A percentile compares a stretch with the other conserved stretches of the same genome.
These are phyloP conservation scores for Daldinia sp. DNA, from an alignment of 2,329 filamentous ascomycete species.

Conservation along the genomic window DNA sequence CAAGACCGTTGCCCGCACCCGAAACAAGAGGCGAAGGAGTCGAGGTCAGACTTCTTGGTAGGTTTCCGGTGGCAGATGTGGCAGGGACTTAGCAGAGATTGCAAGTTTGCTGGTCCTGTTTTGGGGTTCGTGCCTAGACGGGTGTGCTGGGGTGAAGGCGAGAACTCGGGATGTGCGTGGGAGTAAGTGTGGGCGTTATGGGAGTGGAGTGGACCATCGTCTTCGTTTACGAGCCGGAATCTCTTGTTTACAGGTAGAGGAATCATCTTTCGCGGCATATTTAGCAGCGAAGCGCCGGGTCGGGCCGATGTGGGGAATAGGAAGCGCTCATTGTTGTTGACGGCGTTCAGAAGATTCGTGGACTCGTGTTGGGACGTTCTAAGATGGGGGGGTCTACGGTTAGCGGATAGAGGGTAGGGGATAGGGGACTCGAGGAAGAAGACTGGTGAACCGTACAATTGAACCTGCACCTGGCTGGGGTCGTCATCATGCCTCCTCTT, in stretches of 20 bases:
- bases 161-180: constrained; percentile 39
- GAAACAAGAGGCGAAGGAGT: constrained; percentile 70
- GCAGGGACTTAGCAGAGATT: constrained; percentile 60
- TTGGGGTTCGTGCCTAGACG: constrained; percentile 21
- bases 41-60: constrained; percentile 70
- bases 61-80: constrained; percentile 74
- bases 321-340: constrained; percentile 43
- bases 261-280: constrained; percentile 41
- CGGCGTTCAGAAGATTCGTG: constrained; percentile 35
- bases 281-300: constrained; percentile 24
- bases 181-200: constrained; percentile 35
- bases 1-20: constrained; percentile 70
- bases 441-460: constrained; percentile 40
- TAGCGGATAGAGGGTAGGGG: constrained; percentile 33
- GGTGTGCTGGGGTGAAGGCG: constrained; percentile 21
- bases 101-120: constrained; percentile 29
- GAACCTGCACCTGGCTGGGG: constrained; percentile 36
- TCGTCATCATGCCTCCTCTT: constrained; percentile 52
- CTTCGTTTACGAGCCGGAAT: constrained; percentile 38
- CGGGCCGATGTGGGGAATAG: constrained; percentile 30
- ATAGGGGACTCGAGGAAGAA: constrained; percentile 29
- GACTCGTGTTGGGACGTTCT: constrained; percentile 34
- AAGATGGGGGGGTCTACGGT: constrained; percentile 28
- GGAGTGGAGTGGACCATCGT: constrained; percentile 16
- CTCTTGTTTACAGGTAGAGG: constrained; percentile 44